phyloP scores from a whole-genome alignment of 2,329 filamentous ascomycete species.

The Hortaea werneckii region DNA sequence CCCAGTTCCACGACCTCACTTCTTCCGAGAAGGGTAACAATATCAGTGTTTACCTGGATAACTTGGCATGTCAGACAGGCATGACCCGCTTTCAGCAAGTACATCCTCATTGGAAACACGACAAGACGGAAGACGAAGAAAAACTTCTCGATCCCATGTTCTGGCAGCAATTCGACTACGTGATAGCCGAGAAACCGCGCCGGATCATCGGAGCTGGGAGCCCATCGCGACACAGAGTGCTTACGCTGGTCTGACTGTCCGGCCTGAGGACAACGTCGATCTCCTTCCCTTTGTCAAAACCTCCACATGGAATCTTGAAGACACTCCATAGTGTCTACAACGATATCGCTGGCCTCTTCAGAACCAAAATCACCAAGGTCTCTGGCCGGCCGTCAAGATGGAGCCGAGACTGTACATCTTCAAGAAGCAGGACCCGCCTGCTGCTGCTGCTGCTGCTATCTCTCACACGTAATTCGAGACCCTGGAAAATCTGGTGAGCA shows the following conservation, averaged over 20 bases:
- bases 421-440: conserved; percentile 16
- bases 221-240: conserved; percentile 40
- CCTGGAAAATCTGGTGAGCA: conserved; percentile 5
- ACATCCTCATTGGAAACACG: conserved; percentile 42
- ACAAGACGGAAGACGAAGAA: conserved; percentile 46
- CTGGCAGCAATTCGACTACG: conserved; percentile 51
- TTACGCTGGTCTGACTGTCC: conserved; percentile 41
- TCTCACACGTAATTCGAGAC: conserved; percentile 21
- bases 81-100: conserved; percentile 49
- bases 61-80: conserved; percentile 53
- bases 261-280: conserved; percentile 26
- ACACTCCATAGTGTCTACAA: conserved; percentile 10
- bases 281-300: conserved; percentile 11
- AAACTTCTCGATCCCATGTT: conserved; percentile 41
- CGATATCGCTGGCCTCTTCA: conserved; percentile 4
- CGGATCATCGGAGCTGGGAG: conserved; percentile 42
- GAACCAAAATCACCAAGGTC: conserved; percentile 32
- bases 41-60: conserved; percentile 44
- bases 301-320: conserved; percentile 1
- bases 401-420: conserved; percentile 45
- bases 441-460: not conserved
- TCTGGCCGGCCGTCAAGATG: conserved; percentile 47
- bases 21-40: conserved; percentile 5
- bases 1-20: conserved; percentile 27
- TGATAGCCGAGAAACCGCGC: conserved; percentile 43